phyloP scores from a whole-genome alignment of 2,329 filamentous ascomycete genomes.

The Teratosphaeriaceae sp. region DNA sequence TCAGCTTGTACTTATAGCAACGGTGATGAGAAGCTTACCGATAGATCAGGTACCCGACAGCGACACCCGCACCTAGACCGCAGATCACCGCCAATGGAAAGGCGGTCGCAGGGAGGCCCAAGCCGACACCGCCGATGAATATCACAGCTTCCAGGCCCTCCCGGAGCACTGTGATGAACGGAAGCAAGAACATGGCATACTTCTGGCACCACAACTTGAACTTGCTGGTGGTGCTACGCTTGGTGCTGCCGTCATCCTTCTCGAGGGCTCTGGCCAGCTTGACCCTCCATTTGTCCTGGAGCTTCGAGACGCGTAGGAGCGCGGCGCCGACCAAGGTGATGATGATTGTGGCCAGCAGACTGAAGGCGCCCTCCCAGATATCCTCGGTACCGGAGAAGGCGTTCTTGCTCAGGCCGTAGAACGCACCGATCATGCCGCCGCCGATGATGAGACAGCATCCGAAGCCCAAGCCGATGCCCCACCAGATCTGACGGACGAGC shows the following conservation, averaged over 20 bases:
- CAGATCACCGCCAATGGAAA: conserved; percentile 72
- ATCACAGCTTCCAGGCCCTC: conserved; percentile 83
- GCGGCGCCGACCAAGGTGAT: conserved; percentile 77
- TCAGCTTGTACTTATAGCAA: conserved; percentile 11
- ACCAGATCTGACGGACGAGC: conserved; percentile 53
- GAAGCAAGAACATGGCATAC: conserved; percentile 79
- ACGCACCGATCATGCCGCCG: conserved; percentile 62
- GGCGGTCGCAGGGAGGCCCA: conserved; percentile 65
- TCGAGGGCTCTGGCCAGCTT: conserved; percentile 70
- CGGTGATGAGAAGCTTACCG: conserved; percentile 47
- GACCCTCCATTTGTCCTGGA: conserved; percentile 80
- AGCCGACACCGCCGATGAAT: conserved; percentile 77
- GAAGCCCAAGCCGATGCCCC: conserved; percentile 57
- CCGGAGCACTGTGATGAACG: conserved; percentile 79
- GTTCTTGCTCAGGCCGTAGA: conserved; percentile 63
- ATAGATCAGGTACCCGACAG: conserved; percentile 71
- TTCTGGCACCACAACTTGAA: conserved; percentile 64
- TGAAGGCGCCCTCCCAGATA: conserved; percentile 76
- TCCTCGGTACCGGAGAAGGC: conserved; percentile 63
- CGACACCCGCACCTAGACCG: conserved; percentile 59
- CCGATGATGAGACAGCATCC: conserved; percentile 60
- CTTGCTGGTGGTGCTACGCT: conserved; percentile 33
- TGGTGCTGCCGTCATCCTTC: conserved; percentile 37
- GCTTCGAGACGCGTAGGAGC: conserved; percentile 71
- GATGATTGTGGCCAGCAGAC: conserved; percentile 67